phyloP scores from a whole-genome alignment of 1,139 yeast genomes.

The Taphrina populina region DNA sequence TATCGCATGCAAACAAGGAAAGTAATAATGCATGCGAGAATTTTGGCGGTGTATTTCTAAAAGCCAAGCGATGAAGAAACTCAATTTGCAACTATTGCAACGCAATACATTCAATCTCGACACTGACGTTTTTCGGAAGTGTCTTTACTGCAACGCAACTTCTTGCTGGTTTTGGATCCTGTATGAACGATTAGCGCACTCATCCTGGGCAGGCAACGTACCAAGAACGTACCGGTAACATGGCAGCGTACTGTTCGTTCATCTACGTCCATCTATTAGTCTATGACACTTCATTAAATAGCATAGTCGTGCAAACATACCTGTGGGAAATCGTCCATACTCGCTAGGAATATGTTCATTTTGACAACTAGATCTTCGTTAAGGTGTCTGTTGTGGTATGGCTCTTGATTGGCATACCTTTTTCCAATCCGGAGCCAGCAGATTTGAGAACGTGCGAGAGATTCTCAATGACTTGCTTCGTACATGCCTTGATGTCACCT shows the following conservation, averaged over 20 bases:
- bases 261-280: constrained; percentile 52
- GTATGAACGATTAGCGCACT: constrained; percentile 57
- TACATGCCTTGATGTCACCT: constrained; percentile 36
- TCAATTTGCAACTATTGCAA: constrained; percentile 38
- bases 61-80: too few relatives aligned
- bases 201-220: background rate
- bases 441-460: constrained; percentile 68
- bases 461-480: constrained; percentile 47
- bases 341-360: constrained; percentile 76
- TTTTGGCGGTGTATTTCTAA: too few relatives aligned
- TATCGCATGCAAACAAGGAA: too few relatives aligned
- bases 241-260: constrained; percentile 61
- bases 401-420: constrained; percentile 40
- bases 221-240: constrained; percentile 30
- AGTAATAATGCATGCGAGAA: too few relatives aligned
- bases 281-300: background rate
- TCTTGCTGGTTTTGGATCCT: constrained; percentile 60
- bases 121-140: constrained; percentile 41
- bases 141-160: constrained; percentile 42
- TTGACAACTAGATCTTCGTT: constrained; percentile 54
- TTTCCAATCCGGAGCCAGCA: constrained; percentile 70
- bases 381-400: background rate
- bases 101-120: constrained; percentile 42
- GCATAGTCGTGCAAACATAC: constrained; percentile 8
- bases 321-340: constrained; percentile 62